These are phyloP conservation scores for Hypomyces rosellus DNA, from an alignment of 2,329 filamentous ascomycete species.

Conservation along the genomic window DNA sequence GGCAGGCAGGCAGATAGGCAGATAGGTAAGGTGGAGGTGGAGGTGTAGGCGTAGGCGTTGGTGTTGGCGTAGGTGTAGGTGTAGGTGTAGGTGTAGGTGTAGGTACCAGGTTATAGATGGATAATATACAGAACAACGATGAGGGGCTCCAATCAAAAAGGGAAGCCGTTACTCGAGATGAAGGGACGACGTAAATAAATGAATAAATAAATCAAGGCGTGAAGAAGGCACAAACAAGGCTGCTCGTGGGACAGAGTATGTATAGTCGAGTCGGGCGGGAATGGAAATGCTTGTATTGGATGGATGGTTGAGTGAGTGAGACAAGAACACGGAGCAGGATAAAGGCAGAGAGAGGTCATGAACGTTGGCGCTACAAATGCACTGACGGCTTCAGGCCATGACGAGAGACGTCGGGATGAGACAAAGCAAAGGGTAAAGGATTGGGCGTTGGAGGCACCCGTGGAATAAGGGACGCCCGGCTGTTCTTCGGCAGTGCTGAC, in stretches of 20 bases:
- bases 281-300: not conserved
- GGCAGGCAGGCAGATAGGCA: constrained; percentile 9
- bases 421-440: constrained; percentile 1
- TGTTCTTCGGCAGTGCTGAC: constrained; percentile 10
- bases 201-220: not conserved
- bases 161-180: too few relatives aligned
- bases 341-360: constrained; percentile 1
- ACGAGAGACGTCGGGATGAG: constrained; percentile 4
- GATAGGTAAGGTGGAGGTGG: not conserved
- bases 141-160: constrained; percentile 6
- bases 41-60: not conserved
- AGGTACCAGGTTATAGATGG: not conserved
- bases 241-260: not conserved
- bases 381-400: constrained; percentile 11
- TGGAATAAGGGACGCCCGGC: constrained; percentile 7
- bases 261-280: not conserved
- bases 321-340: not conserved
- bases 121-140: constrained; percentile 1
- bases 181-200: not conserved
- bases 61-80: not conserved
- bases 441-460: constrained; percentile 4
- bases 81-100: not conserved
- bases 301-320: not conserved
- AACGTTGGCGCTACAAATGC: not conserved
- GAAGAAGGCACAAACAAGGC: not conserved